Conservation (phyloP, 2,329 filamentous ascomycete genomes). For the Pseudogymnoascus sp. region DNA sequence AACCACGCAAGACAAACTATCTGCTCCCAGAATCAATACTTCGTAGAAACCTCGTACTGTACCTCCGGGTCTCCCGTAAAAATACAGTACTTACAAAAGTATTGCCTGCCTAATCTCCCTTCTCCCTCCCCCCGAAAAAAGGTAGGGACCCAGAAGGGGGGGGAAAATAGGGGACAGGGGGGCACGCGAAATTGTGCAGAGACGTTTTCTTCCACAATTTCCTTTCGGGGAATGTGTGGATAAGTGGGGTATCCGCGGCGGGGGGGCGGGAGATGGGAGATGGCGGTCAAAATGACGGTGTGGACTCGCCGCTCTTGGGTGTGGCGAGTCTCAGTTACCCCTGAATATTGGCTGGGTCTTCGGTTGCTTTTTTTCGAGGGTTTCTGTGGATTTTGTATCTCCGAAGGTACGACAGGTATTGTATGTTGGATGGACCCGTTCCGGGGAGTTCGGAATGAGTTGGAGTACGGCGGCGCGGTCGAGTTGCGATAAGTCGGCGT, state of each 20-base stretch:
- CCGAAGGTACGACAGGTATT: not conserved
- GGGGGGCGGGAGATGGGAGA: conserved; percentile 1
- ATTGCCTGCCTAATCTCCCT: no score
- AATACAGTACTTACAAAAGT: no score
- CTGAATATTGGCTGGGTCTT: not conserved
- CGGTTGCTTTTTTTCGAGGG: not conserved
- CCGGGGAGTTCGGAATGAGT: not conserved
- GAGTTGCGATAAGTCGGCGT: not conserved
- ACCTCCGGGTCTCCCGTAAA: no score
- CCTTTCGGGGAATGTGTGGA: not conserved
- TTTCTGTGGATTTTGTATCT: not conserved
- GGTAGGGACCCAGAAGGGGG: no score
- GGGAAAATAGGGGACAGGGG: no score
- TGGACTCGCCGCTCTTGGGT: not conserved
- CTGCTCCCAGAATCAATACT: no score
- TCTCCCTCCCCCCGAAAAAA: no score
- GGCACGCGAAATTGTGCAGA: not conserved
- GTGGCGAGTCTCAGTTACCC: not conserved
- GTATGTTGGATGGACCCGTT: not conserved
- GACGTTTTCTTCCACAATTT: not conserved
- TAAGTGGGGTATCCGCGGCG: not conserved
- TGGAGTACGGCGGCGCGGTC: not conserved
- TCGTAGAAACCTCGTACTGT: no score
- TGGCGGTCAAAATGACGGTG: conserved; percentile 7
- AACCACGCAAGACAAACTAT: not conserved